A percentile compares a stretch with the other conserved stretches of the same genome.
phyloP scores from a whole-genome alignment of 768 basidiomycete genomes.

The Pleurotus giganteus region DNA sequence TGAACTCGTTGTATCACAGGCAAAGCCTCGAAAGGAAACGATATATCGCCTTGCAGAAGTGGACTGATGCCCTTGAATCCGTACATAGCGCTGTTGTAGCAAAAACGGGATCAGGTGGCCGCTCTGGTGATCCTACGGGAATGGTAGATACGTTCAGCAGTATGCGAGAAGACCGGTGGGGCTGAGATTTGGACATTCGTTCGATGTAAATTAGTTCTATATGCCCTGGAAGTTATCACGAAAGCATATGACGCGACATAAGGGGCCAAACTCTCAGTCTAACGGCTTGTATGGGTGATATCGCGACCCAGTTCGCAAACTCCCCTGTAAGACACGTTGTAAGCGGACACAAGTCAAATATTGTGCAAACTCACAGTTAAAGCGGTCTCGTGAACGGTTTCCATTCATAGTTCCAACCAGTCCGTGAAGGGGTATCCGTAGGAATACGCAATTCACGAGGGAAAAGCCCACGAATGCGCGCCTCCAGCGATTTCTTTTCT shows the following conservation, averaged over 20 bases:
- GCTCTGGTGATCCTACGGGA: conserved; percentile 33
- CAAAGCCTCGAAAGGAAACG: conserved; percentile 87
- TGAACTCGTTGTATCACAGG: conserved; percentile 33
- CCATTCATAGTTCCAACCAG: conserved; percentile 89
- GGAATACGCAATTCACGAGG: conserved; percentile 87
- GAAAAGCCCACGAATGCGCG: conserved; percentile 76
- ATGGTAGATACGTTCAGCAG: conserved; percentile 29
- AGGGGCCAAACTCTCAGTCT: neutral
- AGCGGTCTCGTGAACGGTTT: conserved; percentile 59
- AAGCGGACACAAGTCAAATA: too few species aligned
- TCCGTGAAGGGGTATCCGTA: conserved; percentile 77
- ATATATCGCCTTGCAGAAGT: conserved; percentile 75
- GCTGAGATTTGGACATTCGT: conserved; percentile 16
- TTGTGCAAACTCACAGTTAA: conserved; percentile 19
- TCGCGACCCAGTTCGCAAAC: too few species aligned
- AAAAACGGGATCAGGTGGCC: conserved; percentile 56
- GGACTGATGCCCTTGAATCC: conserved; percentile 77
- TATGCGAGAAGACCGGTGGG: conserved; percentile 37
- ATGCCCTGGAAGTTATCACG: neutral
- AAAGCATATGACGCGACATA: neutral
- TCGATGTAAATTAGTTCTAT: conserved; percentile 4
- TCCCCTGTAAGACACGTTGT: too few species aligned
- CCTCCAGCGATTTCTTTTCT: conserved; percentile 72
- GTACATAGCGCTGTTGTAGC: conserved; percentile 75
- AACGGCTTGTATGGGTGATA: too few species aligned